Evolutionary conservation across 2,329 filamentous ascomycete species (phyloP), one percentile per base, ranked within the genome.

Genomic region (Botryosphaeria dothidea): DNA sequence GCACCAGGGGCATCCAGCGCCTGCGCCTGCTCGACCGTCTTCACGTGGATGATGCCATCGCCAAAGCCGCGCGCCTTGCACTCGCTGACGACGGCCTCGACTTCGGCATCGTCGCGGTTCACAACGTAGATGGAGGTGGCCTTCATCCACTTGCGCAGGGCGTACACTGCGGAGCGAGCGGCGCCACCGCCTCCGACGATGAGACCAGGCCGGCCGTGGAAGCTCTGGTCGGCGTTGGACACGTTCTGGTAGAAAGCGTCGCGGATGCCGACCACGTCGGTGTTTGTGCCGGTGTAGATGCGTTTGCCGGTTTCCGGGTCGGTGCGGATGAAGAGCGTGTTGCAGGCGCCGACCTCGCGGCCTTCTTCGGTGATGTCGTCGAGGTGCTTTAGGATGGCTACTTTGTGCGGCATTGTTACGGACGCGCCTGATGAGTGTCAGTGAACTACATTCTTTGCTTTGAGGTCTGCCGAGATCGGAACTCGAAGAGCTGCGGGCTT

Each of bases 321-420:
- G 52, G 80, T 76, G 23, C 85, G 82, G 52, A 91, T 75, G 79
- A 90, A 93, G 61, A 94, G 84, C 0, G 91, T 95, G 81, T 95
- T 94, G 77, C 90, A 89, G 58, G 91, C 91, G 54, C 91, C 91
- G 23, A 93, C 89, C 38, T 89, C 87, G 57, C 85, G 84, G 69
- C 87, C 91, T 77, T 93, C 90, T 23, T 87, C 84, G 6, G 90
- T 92, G 41, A 93, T 80, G 62, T 88, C 86, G 72, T 94, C 91
- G 8, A 94, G 84, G 69, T 92, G 83, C 0, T 86, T 83, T 66
- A 93, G 86, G 73, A 94, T 92, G 70, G 87, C 83, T 27, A 94
- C 86, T 77, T 95, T 94, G 81, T 92, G 88, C 0, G 92, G 92
- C 91, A 94, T 95, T 21, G 91, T 94, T 41, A 94, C 88, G 3